These are phyloP conservation scores for Termitomyces bulborhizus DNA, from an alignment of 768 basidiomycete species.

Conservation along the genomic window DNA sequence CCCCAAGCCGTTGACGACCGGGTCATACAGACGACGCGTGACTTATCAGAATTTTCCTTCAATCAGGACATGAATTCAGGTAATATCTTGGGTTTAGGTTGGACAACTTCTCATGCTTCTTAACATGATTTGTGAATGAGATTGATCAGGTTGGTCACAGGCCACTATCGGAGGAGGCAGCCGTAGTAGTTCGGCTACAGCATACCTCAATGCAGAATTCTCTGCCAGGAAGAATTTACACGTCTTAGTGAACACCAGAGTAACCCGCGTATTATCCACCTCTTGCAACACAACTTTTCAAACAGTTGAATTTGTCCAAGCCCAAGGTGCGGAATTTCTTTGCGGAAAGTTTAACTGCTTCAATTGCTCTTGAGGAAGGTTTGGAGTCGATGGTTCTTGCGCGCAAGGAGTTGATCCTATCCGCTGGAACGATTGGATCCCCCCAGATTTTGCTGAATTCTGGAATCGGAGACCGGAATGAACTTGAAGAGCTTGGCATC, in stretches of 20 bases:
- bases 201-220: conserved; percentile 19
- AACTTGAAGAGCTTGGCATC: conserved; percentile 14
- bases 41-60: conserved; percentile 21
- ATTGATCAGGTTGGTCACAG: conserved; percentile 20
- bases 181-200: conserved; percentile 26
- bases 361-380: background rate
- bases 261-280: conserved; percentile 12
- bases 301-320: conserved; percentile 17
- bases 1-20: conserved; percentile 19
- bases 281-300: conserved; percentile 2
- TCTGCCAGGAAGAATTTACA: conserved; percentile 23
- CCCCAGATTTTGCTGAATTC: conserved; percentile 23
- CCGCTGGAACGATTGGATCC: conserved; percentile 25
- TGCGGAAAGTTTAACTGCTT: background rate
- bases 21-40: conserved; percentile 23
- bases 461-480: conserved; percentile 21
- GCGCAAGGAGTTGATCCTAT: conserved; percentile 25
- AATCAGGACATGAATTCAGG: conserved; percentile 21
- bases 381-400: conserved; percentile 14
- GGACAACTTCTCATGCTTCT: background rate
- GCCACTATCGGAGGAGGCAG: conserved; percentile 18
- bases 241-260: conserved; percentile 20
- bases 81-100: conserved; percentile 20
- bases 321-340: conserved; percentile 4
- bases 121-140: background rate